Base-by-base conservation (phyloP, 2,329 filamentous ascomycete species). In the Monosporascus sp. region DNA sequence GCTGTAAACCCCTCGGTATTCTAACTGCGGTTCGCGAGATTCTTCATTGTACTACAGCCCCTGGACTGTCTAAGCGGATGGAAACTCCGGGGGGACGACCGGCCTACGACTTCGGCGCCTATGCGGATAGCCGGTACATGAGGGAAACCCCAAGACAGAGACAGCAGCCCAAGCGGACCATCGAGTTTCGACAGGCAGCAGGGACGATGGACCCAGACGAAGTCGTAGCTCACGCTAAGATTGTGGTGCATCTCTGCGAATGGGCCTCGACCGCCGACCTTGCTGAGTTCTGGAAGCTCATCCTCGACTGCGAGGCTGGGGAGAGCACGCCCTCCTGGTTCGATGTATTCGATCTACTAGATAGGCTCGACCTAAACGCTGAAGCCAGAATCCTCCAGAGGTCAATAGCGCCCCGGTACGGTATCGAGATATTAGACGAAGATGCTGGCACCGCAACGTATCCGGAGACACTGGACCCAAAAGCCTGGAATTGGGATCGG, bases 131-230 rank as follows among this genome's bases (percentile, higher is more conserved):
- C 3, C 2, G 31, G 27, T 46, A 52, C 22, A 31, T 47, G 17
- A 18, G 8, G 5, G 3, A 31, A 8, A 14, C 14, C 9, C 17
- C 31, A 20, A 2, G 1, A 20, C 36, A 14, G 1, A 7, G 3
- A 15, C 11, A 7, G 3, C 55, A 55, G 22, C 7, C 34, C 2
- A 61, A 59, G 41, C 54, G 62, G 0, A 65, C 62, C 0, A 42
- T 65, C 17, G 62, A 65, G 51, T 63, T 63, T 18, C 54, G 63
- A 5, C 62, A 64, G 22, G 36, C 56, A 24, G 53, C 57, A 1
- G 55, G 58, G 1, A 62, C 61, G 2, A 38, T 62, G 14, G 46
- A 61, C 3, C 11, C 59, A 0, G 59, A 62, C 1, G 55, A 60
- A 34, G 52, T 64, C 1, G 46, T 63, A 1, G 61, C 55, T 0